Evolutionary conservation across 1,139 yeast genomes (phyloP).

Genomic region (Geotrichum siamense): DNA sequence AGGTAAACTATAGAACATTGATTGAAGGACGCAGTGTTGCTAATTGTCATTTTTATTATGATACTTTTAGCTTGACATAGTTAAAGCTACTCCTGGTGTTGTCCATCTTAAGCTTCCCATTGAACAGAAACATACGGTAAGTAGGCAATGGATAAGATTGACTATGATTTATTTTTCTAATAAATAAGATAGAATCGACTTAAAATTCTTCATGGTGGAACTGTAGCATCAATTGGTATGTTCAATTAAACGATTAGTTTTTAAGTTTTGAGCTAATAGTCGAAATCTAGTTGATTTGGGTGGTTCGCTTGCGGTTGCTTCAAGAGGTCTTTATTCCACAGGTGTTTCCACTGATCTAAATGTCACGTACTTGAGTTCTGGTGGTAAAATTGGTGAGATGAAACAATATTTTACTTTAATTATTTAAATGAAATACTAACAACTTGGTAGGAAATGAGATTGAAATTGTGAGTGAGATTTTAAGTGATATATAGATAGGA

Average conservation of each 20-base stretch:
- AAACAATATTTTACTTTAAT: constrained; percentile 7
- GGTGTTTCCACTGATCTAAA: constrained; percentile 41
- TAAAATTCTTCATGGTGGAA: constrained; percentile 39
- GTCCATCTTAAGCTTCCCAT: constrained; percentile 33
- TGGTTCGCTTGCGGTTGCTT: constrained; percentile 41
- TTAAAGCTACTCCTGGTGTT: constrained; percentile 32
- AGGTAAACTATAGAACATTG: too few species aligned
- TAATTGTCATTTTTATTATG: not conserved
- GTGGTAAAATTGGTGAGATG: constrained; percentile 37
- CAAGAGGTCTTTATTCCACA: constrained; percentile 38
- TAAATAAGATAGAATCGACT: constrained; percentile 33
- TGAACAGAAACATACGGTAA: constrained; percentile 34
- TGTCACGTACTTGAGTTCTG: constrained; percentile 38
- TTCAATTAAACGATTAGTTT: not conserved
- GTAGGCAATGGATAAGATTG: constrained; percentile 14
- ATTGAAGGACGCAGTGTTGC: too few species aligned
- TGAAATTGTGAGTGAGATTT: constrained; percentile 22
- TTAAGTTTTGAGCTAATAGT: not conserved
- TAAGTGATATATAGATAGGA: not conserved
- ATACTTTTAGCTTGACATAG: constrained; percentile 24
- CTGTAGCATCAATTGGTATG: constrained; percentile 32
- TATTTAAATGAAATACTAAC: constrained; percentile 3
- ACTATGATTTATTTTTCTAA: too few species aligned
- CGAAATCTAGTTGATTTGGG: constrained; percentile 37
- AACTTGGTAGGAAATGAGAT: constrained; percentile 22